Percentiles rank a stretch among this genome's conserved stretches.
Conservation (phyloP, 208 protist genomes). For the Wallacemonas sp. region DNA sequence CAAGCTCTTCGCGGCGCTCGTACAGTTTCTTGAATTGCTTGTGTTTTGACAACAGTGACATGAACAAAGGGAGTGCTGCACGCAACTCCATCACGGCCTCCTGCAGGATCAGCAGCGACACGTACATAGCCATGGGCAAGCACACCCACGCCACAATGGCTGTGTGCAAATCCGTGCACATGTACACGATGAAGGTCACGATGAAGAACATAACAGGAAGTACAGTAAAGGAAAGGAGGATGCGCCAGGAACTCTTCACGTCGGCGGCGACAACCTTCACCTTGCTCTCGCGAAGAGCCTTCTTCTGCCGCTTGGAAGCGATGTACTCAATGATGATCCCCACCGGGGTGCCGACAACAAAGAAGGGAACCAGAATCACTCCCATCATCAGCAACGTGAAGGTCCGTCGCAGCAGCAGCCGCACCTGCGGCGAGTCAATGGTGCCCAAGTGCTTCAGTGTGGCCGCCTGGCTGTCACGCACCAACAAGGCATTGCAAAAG, state of each 20-base stretch:
- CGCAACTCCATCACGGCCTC: slow-evolving; percentile 82
- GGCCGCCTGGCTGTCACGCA: slow-evolving; percentile 83
- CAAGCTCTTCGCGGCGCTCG: slow-evolving; percentile 68
- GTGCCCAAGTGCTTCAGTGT: slow-evolving; percentile 73
- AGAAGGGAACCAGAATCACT: slow-evolving; percentile 82
- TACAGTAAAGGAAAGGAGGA: slow-evolving; percentile 64
- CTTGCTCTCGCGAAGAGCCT: slow-evolving; percentile 72
- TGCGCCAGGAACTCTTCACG: slow-evolving; percentile 90
- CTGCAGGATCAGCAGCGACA: slow-evolving; percentile 82
- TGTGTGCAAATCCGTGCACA: slow-evolving; percentile 64
- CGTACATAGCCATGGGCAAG: slow-evolving; percentile 91
- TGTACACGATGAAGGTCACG: slow-evolving; percentile 53
- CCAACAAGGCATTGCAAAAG: slow-evolving; percentile 75
- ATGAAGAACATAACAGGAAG: slow-evolving; percentile 61
- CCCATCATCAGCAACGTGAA: slow-evolving; percentile 80
- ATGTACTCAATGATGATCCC: slow-evolving; percentile 59
- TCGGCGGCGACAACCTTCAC: slow-evolving; percentile 91
- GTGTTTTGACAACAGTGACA: slow-evolving; percentile 84
- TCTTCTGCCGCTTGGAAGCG: slow-evolving; percentile 43
- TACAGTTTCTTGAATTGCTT: slow-evolving; percentile 89
- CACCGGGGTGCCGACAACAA: slow-evolving; percentile 75
- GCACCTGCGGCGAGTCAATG: slow-evolving; percentile 44
- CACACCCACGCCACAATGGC: slow-evolving; percentile 67
- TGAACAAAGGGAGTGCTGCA: slow-evolving; percentile 81
- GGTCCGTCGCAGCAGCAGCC: slow-evolving; percentile 61